Base-by-base conservation (phyloP, 768 basidiomycete species). In the Lentinula guzmanii region DNA sequence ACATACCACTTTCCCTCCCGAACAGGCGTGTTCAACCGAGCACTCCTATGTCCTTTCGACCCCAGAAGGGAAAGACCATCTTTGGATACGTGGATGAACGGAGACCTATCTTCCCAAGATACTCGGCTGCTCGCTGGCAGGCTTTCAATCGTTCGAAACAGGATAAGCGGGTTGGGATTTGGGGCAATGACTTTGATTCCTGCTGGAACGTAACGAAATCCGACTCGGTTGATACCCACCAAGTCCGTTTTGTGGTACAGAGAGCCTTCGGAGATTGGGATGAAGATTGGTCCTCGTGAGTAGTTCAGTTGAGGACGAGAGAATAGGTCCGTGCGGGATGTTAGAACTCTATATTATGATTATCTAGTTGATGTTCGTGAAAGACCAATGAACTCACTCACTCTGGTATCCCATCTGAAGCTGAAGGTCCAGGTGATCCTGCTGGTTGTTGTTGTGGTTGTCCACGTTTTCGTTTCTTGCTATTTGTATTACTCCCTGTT, bases 1-100 rank as follows among this genome's bases (percentile, higher is more conserved):
- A 95, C 85, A 71, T 95, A 98, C 94, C 94, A 98, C 11, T 82
- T 83, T 5, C 97, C 97, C 66, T 95, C 86, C 24, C 93, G 80
- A 21, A 98, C 82, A 0, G 93, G 91, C 1, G 92, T 88, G 71
- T 97, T 98, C 62, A 88, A 89, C 24, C 97, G 83, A 3, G 89
- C 94, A 66, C 91, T 93, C 28, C 96, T 79, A 72, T 94, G 98
- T 4, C 97, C 97, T 56, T 90, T 91, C 69, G 90, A 89, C 6
- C 95, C 93, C 1, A 84, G 77, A 58, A 95, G 74, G 1, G 84
- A 82, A 3, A 90, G 70, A 0, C 91, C 94, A 67, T 95, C 91
- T 60, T 84, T 86, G 0, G 90, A 86, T 64, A 93, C 86, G 58
- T 85, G 85, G 57, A 95, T 77, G 68, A 90, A 92, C 0, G 88